Evolutionary conservation across 257 asterid genomes (phyloP).

Genomic region (Penstemon barbatus): DNA sequence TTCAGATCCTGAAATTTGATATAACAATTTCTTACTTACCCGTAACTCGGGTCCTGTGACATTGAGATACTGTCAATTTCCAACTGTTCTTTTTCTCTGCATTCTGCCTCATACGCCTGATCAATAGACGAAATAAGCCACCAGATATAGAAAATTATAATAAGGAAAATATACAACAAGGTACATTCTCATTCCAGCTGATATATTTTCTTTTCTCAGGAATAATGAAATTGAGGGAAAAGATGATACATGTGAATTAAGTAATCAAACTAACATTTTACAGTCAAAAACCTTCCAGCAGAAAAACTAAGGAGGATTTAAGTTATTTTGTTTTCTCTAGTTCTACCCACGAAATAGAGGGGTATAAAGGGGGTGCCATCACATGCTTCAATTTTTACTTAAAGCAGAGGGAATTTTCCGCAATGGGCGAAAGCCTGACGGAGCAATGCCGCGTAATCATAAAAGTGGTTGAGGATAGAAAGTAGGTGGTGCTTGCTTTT

Average conservation of each 20-base stretch:
- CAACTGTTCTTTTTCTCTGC: conserved; percentile 66
- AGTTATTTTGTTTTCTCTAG: too few species aligned
- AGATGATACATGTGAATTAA: background rate
- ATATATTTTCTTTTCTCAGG: conserved; percentile 1
- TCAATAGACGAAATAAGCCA: conserved; percentile 9
- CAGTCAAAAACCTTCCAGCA: too few species aligned
- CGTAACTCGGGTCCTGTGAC: conserved; percentile 78
- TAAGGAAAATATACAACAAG: background rate
- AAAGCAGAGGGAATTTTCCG: too few species aligned
- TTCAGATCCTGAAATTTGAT: conserved; percentile 6
- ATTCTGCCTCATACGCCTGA: conserved; percentile 88
- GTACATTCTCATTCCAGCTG: background rate
- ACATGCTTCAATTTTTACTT: too few species aligned
- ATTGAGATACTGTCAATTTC: conserved; percentile 59
- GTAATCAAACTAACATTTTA: too few species aligned
- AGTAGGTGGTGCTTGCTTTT: too few species aligned
- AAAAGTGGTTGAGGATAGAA: too few species aligned
- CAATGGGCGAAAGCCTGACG: too few species aligned
- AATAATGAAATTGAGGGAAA: background rate
- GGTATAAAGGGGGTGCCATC: too few species aligned
- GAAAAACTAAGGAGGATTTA: too few species aligned
- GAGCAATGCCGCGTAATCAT: too few species aligned
- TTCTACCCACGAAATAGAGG: too few species aligned
- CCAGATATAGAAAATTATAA: conserved; percentile 9
- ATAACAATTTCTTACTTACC: conserved; percentile 47